Conservation (phyloP, 1,284 basidiomycete species). For the Laetiporus sulphureus region DNA sequence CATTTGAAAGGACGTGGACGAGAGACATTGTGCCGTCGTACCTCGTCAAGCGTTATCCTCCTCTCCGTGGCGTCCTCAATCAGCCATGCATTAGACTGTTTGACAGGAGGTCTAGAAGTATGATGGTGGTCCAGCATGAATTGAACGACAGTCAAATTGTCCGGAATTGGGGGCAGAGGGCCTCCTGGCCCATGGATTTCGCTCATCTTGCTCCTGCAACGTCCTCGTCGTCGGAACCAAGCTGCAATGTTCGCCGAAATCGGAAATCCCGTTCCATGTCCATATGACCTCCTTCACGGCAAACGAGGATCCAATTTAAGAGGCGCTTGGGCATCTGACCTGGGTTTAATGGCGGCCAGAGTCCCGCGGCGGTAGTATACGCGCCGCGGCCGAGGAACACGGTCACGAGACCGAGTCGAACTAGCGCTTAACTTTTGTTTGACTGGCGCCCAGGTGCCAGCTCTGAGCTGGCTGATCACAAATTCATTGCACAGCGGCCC, state of each 20-base stretch:
- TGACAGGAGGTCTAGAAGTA: constrained; percentile 33
- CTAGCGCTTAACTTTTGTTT: too few species aligned
- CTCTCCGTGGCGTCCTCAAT: constrained; percentile 53
- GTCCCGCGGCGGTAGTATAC: too few species aligned
- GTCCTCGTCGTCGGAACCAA: not conserved
- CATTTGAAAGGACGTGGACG: not conserved
- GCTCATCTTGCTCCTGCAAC: constrained; percentile 6
- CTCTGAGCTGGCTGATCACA: too few species aligned
- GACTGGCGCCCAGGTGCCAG: too few species aligned
- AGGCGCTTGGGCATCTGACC: too few species aligned
- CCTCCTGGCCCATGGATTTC: constrained; percentile 35
- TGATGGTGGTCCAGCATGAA: constrained; percentile 53
- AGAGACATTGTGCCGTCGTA: constrained; percentile 17
- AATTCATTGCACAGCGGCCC: too few species aligned
- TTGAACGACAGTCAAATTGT: constrained; percentile 60
- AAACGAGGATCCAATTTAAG: too few species aligned
- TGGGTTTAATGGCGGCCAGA: too few species aligned
- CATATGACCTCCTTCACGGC: constrained; percentile 1
- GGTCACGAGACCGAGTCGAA: too few species aligned
- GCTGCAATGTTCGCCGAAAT: not conserved
- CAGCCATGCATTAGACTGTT: constrained; percentile 32
- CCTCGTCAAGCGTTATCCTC: constrained; percentile 39
- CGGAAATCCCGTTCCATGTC: not conserved
- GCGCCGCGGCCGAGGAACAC: too few species aligned
- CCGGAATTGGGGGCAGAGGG: constrained; percentile 44